phyloP scores from a whole-genome alignment of 2,329 filamentous ascomycete species.

The Phialocephala sp. region DNA sequence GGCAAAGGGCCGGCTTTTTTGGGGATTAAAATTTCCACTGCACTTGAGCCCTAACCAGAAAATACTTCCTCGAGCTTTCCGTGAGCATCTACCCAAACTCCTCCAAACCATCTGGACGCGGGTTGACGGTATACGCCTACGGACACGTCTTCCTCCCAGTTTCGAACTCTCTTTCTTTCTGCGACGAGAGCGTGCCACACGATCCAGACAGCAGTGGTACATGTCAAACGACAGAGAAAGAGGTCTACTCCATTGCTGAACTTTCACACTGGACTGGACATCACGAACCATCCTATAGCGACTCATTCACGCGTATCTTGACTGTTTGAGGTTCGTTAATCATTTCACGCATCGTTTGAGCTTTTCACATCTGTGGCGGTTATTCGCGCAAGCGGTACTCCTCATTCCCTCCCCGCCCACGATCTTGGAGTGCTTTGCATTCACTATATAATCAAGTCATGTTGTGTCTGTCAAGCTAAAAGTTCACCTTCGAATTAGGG shows the following conservation, averaged over 20 bases:
- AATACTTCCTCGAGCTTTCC: slow-evolving; percentile 10
- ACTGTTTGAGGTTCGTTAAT: slow-evolving; percentile 29
- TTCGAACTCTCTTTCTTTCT: slow-evolving; percentile 14
- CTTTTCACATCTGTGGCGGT: slow-evolving; percentile 22
- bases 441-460: slow-evolving; percentile 20
- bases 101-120: slow-evolving; percentile 6
- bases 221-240: slow-evolving; percentile 30
- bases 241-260: slow-evolving; percentile 28
- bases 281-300: slow-evolving; percentile 24
- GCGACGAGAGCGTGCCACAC: slow-evolving; percentile 33
- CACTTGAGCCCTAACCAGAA: neutral
- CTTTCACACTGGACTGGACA: slow-evolving; percentile 20
- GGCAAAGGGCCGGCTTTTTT: neutral
- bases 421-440: slow-evolving; percentile 10
- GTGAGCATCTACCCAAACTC: slow-evolving; percentile 5
- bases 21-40: neutral
- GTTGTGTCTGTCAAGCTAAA: slow-evolving; percentile 30
- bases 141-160: neutral
- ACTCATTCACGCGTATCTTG: slow-evolving; percentile 24
- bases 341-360: slow-evolving; percentile 19
- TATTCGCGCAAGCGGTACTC: slow-evolving; percentile 31
- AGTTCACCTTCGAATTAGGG: slow-evolving; percentile 26
- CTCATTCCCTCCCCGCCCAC: slow-evolving; percentile 16
- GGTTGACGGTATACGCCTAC: neutral
- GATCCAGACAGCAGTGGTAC: slow-evolving; percentile 27